phyloP scores from a whole-genome alignment of 2,329 filamentous ascomycete genomes.

The Neoarthrinium moseri region DNA sequence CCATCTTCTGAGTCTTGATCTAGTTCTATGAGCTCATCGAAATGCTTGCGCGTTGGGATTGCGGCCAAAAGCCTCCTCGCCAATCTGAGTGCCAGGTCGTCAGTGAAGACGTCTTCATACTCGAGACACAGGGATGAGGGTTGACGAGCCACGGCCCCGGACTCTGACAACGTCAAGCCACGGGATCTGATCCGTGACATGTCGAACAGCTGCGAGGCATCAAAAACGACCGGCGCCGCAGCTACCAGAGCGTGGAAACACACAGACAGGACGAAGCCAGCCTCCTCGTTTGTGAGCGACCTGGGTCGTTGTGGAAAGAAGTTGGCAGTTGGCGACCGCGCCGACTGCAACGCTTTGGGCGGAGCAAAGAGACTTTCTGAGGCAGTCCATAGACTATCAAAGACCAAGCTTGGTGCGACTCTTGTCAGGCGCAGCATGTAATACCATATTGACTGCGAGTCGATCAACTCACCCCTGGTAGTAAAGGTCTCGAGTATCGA shows the following conservation, averaged over 20 bases:
- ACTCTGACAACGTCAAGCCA: slow-evolving; percentile 47
- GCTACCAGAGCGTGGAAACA: slow-evolving; percentile 64
- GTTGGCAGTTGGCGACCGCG: slow-evolving; percentile 35
- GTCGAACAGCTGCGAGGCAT: slow-evolving; percentile 50
- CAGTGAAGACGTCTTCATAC: slow-evolving; percentile 63
- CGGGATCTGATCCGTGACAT: slow-evolving; percentile 60
- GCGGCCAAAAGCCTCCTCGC: slow-evolving; percentile 59
- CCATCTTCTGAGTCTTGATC: slow-evolving; percentile 32
- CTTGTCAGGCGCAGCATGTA: slow-evolving; percentile 60
- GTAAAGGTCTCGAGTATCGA: slow-evolving; percentile 58
- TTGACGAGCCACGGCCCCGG: slow-evolving; percentile 44
- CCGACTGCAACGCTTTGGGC: slow-evolving; percentile 42
- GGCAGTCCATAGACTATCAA: slow-evolving; percentile 65
- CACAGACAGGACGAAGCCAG: slow-evolving; percentile 54
- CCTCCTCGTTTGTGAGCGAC: slow-evolving; percentile 46
- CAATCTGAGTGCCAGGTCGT: slow-evolving; percentile 58
- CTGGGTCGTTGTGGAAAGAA: slow-evolving; percentile 32
- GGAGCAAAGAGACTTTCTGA: slow-evolving; percentile 57
- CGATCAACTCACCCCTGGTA: slow-evolving; percentile 48
- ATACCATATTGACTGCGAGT: slow-evolving; percentile 63
- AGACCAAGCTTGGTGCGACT: slow-evolving; percentile 55
- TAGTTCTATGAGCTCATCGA: slow-evolving; percentile 41
- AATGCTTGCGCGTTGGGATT: slow-evolving; percentile 51
- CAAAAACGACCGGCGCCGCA: slow-evolving; percentile 49
- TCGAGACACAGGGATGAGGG: slow-evolving; percentile 51